phyloP scores from a whole-genome alignment of 2,329 filamentous ascomycete genomes.

The Pyrenochaeta sp. region DNA sequence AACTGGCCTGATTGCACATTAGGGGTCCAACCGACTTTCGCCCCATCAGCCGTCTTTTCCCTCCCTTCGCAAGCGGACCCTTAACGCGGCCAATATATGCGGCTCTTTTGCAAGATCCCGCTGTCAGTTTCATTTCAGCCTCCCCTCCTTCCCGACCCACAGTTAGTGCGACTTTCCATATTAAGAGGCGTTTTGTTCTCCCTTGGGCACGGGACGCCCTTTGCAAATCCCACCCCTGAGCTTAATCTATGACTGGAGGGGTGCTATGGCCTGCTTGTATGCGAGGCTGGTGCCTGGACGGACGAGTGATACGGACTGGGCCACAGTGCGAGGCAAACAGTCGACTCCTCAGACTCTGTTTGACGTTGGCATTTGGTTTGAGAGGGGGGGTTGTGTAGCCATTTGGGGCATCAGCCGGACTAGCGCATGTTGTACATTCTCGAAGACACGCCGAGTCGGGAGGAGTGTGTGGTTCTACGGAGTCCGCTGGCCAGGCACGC shows the following conservation, averaged over 20 bases:
- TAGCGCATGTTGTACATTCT: conserved; percentile 6
- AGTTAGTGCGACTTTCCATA: conserved; percentile 15
- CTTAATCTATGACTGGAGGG: background rate
- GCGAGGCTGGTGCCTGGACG: conserved; percentile 13
- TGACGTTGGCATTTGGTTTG: conserved; percentile 15
- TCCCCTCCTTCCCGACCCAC: conserved; percentile 18
- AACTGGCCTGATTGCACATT: too few species aligned
- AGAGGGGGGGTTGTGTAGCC: too few species aligned
- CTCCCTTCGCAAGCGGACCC: background rate
- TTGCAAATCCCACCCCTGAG: conserved; percentile 11
- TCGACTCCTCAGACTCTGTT: too few species aligned
- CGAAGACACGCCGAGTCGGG: conserved; percentile 1
- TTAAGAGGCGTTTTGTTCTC: conserved; percentile 25
- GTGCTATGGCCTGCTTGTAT: background rate
- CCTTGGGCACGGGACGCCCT: conserved; percentile 15
- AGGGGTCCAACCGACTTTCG: too few species aligned
- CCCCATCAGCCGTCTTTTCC: background rate
- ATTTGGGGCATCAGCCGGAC: conserved; percentile 11
- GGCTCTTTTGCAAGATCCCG: conserved; percentile 27
- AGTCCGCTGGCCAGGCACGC: conserved; percentile 14
- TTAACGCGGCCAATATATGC: conserved; percentile 20
- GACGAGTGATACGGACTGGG: conserved; percentile 4
- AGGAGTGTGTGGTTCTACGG: conserved; percentile 7
- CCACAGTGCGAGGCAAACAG: conserved; percentile 17
- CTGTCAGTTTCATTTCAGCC: conserved; percentile 23